Percentiles rank a stretch among this genome's conserved stretches.
Conservation (phyloP, 2,329 filamentous ascomycete species). For the Colletotrichum theobromicola region DNA sequence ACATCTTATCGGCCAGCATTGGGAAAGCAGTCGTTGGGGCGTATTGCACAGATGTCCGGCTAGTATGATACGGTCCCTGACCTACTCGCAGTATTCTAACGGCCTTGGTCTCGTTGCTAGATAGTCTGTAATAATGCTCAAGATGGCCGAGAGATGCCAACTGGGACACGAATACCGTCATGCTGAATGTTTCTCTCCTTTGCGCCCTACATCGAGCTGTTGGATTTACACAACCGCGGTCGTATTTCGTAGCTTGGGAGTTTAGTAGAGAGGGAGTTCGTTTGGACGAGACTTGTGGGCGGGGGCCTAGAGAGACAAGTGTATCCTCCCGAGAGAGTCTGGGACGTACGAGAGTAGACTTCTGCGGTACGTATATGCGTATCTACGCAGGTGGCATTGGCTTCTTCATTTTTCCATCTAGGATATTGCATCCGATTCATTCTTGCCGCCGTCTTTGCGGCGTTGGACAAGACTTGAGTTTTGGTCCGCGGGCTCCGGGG, state of each 20-base stretch:
- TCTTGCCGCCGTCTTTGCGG: neutral
- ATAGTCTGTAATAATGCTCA: fast-evolving
- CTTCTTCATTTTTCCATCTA: no score
- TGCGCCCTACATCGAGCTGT: neutral
- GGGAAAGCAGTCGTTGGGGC: neutral
- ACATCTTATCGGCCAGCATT: fast-evolving
- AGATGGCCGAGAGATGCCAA: neutral
- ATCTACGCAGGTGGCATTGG: neutral
- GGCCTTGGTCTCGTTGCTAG: neutral
- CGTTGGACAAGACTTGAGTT: neutral
- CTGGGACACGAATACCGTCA: neutral
- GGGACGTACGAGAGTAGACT: neutral
- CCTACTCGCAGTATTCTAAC: neutral
- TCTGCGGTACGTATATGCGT: fast-evolving
- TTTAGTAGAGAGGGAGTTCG: neutral
- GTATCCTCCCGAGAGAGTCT: neutral
- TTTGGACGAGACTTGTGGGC: neutral
- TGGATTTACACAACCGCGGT: neutral
- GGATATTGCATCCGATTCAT: no score
- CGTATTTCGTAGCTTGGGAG: neutral
- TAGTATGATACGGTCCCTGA: neutral
- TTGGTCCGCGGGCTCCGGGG: neutral
- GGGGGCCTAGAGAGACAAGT: neutral
- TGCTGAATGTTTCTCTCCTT: neutral
- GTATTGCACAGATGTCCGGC: neutral